These are phyloP conservation scores for Sclerotinia glacialis DNA, from an alignment of 2,329 filamentous ascomycete genomes.

Conservation along the genomic window DNA sequence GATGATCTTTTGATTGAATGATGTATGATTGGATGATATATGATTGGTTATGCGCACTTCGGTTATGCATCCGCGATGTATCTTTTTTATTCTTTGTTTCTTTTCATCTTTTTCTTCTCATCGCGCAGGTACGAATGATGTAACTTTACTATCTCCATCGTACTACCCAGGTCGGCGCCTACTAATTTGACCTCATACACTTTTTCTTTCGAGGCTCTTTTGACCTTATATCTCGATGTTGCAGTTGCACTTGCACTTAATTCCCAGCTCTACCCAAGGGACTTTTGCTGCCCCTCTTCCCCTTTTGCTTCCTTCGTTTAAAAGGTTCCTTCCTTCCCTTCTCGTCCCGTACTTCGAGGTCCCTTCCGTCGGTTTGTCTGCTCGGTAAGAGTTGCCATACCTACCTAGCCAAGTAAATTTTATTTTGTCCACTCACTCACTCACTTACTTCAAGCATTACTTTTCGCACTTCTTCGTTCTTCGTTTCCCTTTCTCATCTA, in stretches of 20 bases:
- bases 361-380: too few species aligned
- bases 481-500: background rate
- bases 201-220: too few species aligned
- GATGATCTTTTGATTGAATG: background rate
- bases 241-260: background rate
- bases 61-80: background rate
- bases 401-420: too few species aligned
- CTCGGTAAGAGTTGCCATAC: too few species aligned
- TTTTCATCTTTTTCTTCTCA: background rate
- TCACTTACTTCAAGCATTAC: background rate
- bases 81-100: too few species aligned
- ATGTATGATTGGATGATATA: background rate
- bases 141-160: too few species aligned
- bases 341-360: too few species aligned
- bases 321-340: background rate
- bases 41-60: background rate
- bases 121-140: slow-evolving; percentile 3
- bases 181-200: background rate
- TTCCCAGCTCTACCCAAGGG: background rate
- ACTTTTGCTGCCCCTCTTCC: background rate
- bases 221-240: background rate
- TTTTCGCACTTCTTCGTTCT: background rate
- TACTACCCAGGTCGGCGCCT: background rate
- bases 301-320: background rate
- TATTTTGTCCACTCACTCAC: background rate